Evolutionary conservation across 371 early-diverging fungal species (phyloP).

Genomic region (Syncephalastrum racemosum): DNA sequence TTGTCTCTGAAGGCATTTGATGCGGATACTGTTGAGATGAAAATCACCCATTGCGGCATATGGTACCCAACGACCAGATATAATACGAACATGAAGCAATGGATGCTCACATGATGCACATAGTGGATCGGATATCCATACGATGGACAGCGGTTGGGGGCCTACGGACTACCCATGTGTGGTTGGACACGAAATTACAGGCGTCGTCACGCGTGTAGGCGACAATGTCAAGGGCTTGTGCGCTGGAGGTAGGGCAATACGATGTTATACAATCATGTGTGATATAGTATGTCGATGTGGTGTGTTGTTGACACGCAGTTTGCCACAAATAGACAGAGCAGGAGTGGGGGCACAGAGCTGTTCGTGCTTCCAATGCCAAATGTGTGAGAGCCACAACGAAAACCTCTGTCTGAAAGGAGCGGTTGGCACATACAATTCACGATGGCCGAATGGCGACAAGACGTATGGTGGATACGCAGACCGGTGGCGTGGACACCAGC

Average conservation of each 20-base stretch:
- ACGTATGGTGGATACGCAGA: conserved; percentile 73
- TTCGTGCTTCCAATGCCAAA: conserved; percentile 37
- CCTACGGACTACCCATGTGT: conserved; percentile 59
- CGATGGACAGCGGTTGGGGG: conserved; percentile 69
- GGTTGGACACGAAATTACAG: conserved; percentile 64
- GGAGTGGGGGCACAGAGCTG: conserved; percentile 70
- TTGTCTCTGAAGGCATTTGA: conserved; percentile 30
- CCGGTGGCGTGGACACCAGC: conserved; percentile 55
- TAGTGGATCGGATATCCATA: conserved; percentile 48
- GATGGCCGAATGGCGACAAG: conserved; percentile 53
- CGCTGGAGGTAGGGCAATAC: conserved; percentile 48
- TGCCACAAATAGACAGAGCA: conserved; percentile 46
- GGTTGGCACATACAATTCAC: conserved; percentile 31
- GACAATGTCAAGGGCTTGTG: conserved; percentile 46
- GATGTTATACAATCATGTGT: too few relatives aligned
- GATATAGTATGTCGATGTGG: too few relatives aligned
- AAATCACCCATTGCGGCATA: conserved; percentile 55
- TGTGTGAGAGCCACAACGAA: conserved; percentile 24
- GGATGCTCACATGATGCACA: too few relatives aligned
- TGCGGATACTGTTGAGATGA: conserved; percentile 56
- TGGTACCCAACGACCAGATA: neutral
- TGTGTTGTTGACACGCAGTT: too few relatives aligned
- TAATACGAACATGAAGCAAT: too few relatives aligned
- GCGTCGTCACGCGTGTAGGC: conserved; percentile 56
- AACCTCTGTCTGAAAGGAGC: conserved; percentile 19